Conservation (phyloP, 2,329 filamentous ascomycete species). For the Knufia petricola region DNA sequence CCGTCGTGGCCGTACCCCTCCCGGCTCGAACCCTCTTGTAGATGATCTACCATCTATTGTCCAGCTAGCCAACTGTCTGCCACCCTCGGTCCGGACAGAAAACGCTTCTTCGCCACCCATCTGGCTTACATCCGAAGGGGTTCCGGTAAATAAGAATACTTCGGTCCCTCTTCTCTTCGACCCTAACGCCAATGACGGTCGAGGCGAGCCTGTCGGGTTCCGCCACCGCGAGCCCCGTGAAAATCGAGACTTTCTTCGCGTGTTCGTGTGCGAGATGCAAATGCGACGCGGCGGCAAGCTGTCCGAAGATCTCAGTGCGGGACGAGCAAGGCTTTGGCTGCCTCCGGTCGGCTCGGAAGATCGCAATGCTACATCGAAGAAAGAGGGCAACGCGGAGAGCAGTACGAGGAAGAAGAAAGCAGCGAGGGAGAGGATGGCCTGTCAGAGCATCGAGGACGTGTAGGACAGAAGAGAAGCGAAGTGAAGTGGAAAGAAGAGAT, state of each 20-base stretch:
- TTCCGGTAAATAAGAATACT: slow-evolving; percentile 25
- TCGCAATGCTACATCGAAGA: not conserved
- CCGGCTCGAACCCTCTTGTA: not conserved
- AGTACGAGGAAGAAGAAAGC: not conserved
- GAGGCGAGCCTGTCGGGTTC: slow-evolving; percentile 30
- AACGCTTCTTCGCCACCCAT: slow-evolving; percentile 27
- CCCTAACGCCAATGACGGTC: slow-evolving; percentile 11
- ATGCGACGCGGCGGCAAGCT: slow-evolving; percentile 56
- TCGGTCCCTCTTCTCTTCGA: slow-evolving; percentile 45
- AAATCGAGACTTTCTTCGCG: slow-evolving; percentile 53
- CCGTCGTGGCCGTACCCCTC: not conserved
- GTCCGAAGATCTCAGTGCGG: slow-evolving; percentile 42
- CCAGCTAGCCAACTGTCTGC: slow-evolving; percentile 53
- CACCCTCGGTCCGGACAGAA: slow-evolving; percentile 22
- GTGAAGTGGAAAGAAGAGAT: not conserved
- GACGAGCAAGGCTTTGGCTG: slow-evolving; percentile 51
- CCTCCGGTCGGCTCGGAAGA: slow-evolving; percentile 40
- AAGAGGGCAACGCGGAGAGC: not conserved
- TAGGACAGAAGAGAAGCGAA: not conserved
- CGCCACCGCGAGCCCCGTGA: slow-evolving; percentile 54
- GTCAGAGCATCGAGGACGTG: slow-evolving; percentile 5
- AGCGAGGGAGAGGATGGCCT: not conserved
- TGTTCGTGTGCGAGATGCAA: slow-evolving; percentile 59
- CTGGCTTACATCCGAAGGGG: slow-evolving; percentile 24
- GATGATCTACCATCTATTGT: slow-evolving; percentile 44